phyloP scores from a whole-genome alignment of 768 basidiomycete species.

The Leccinum imitatum region DNA sequence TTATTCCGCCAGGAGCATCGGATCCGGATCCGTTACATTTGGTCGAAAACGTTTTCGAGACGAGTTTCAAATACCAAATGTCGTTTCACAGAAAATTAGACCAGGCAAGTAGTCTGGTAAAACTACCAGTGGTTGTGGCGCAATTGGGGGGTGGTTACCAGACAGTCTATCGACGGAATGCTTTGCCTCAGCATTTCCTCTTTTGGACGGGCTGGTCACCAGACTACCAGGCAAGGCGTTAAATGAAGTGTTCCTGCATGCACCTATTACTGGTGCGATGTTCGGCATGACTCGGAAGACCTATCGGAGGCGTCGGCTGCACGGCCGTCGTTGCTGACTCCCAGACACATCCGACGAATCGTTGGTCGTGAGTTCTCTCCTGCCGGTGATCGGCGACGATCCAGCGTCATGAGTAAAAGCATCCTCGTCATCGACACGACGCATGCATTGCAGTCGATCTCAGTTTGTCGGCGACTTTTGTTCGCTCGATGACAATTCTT shows the following conservation, averaged over 20 bases:
- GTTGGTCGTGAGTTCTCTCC: background rate
- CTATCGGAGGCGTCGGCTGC: background rate
- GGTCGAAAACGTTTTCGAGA: background rate
- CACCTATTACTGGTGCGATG: background rate
- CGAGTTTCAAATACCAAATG: background rate
- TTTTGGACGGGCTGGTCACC: no score
- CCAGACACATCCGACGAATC: background rate
- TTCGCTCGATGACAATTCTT: background rate
- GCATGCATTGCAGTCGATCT: background rate
- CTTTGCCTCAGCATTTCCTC: no score
- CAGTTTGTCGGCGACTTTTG: background rate
- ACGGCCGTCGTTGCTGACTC: background rate
- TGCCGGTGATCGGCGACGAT: background rate
- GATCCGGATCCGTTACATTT: no score
- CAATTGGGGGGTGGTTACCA: no score
- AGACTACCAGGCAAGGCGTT: no score
- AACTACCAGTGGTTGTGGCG: no score
- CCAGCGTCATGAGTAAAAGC: background rate
- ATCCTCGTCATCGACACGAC: background rate
- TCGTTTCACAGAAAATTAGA: no score
- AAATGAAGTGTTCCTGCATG: no score
- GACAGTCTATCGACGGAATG: no score
- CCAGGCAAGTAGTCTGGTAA: no score
- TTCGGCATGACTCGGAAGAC: background rate
- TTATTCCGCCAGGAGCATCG: no score